Evolutionary conservation across 2,329 filamentous ascomycete genomes (phyloP), one percentile per base, ranked within the genome.

Genomic region (Sporothrix euskadiensis): DNA sequence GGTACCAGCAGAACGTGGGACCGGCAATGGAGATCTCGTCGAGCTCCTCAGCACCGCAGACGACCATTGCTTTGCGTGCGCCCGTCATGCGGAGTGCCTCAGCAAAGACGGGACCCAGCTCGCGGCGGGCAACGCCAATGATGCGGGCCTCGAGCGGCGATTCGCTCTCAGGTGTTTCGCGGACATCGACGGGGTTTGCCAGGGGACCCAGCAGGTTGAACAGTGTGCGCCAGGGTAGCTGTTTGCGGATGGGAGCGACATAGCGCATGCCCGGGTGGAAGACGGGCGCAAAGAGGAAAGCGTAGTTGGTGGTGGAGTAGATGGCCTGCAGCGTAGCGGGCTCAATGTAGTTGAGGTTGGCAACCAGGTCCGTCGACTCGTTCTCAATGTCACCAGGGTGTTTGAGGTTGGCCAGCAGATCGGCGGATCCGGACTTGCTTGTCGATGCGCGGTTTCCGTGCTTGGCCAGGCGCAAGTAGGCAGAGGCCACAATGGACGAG

Each of bases 191-290:
- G 0, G 96, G 96, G 82, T 98, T 98, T 63, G 94, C 92, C 39
- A 99, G 86, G 0, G 96, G 96, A 0, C 96, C 96, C 69, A 99
- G 88, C 19, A 99, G 89, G 83, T 99, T 99, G 89, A 99, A 99
- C 77, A 99, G 95, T 1, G 96, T 99, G 78, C 96, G 90, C 87
- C 96, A 95, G 74, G 95, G 95, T 30, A 99, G 88, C 80, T 97
- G 92, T 79, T 90, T 92, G 75, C 96, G 91, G 76, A 98, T 91
- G 1, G 91, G 89, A 4, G 94, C 94, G 54, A 96, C 94, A 81
- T 94, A 91, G 80, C 90, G 91, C 91, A 98, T 98, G 66, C 94
- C 95, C 0, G 94, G 94, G 83, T 99, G 96, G 86, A 98, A 99
- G 77, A 96, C 92, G 54, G 96, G 95, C 0, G 96, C 96, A 80